Percentiles rank a stretch among this genome's conserved stretches.
Conservation (phyloP, 2,329 filamentous ascomycete genomes). For the Stachybotrys elegans region DNA sequence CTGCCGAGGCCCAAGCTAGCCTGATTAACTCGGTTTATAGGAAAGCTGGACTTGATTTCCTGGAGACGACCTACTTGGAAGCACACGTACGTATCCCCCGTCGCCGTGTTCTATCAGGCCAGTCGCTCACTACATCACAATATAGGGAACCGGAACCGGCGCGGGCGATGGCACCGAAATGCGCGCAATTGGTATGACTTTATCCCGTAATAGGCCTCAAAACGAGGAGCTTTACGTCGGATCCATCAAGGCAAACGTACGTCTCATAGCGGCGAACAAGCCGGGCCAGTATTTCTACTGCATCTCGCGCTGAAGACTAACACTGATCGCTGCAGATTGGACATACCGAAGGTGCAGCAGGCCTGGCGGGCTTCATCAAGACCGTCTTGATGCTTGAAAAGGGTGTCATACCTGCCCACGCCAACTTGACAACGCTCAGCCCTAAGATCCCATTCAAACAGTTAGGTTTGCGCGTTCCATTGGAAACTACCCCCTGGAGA, state of each 20-base stretch:
- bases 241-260: slow-evolving; percentile 20
- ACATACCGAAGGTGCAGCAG: slow-evolving; percentile 19
- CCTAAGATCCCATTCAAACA: slow-evolving; percentile 16
- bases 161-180: slow-evolving; percentile 22
- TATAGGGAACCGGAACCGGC: slow-evolving; percentile 29
- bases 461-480: slow-evolving; percentile 9
- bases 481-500: slow-evolving; percentile 3
- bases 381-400: slow-evolving; percentile 16
- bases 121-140: not conserved
- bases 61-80: slow-evolving; percentile 13
- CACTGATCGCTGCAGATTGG: slow-evolving; percentile 11
- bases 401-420: slow-evolving; percentile 18
- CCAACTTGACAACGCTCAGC: slow-evolving; percentile 15
- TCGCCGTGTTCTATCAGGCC: not conserved
- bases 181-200: slow-evolving; percentile 16
- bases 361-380: slow-evolving; percentile 20
- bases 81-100: slow-evolving; percentile 10
- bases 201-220: slow-evolving; percentile 8
- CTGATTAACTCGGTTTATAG: slow-evolving; percentile 26
- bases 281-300: not conserved
- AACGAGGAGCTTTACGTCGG: slow-evolving; percentile 15
- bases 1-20: slow-evolving; percentile 20
- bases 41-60: slow-evolving; percentile 10
- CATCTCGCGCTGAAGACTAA: not conserved
- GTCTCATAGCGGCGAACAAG: too few species aligned